These are phyloP conservation scores for Vaccinium vitisidaea DNA, from an alignment of 148 eudicot genomes.

Conservation along the genomic window DNA sequence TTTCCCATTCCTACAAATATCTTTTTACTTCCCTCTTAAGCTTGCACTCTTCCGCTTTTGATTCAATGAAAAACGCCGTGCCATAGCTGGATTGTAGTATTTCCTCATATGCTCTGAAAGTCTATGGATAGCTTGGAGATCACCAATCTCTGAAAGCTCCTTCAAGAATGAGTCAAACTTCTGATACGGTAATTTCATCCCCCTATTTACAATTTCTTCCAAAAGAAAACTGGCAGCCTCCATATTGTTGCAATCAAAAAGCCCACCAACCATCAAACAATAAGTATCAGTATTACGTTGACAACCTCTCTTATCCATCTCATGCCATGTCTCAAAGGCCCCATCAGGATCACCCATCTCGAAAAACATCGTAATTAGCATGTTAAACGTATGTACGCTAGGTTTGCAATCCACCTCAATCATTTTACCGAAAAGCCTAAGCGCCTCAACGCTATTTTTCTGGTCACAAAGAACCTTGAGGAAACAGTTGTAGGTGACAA, in stretches of 20 bases:
- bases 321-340: slow-evolving; percentile 76
- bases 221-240: slow-evolving; percentile 64
- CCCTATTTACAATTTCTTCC: slow-evolving; percentile 61
- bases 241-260: slow-evolving; percentile 48
- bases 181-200: slow-evolving; percentile 68
- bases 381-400: slow-evolving; percentile 86
- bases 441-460: slow-evolving; percentile 60
- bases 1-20: not conserved
- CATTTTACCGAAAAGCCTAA: slow-evolving; percentile 64
- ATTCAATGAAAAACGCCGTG: slow-evolving; percentile 64
- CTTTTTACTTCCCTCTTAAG: slow-evolving; percentile 54
- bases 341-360: slow-evolving; percentile 62
- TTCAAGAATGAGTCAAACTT: slow-evolving; percentile 71
- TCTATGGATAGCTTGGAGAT: slow-evolving; percentile 68
- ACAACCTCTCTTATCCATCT: slow-evolving; percentile 72
- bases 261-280: slow-evolving; percentile 90
- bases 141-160: slow-evolving; percentile 68
- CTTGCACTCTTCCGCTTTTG: slow-evolving; percentile 74
- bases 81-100: slow-evolving; percentile 86
- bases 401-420: slow-evolving; percentile 61
- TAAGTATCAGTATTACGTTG: slow-evolving; percentile 59
- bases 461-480: slow-evolving; percentile 89
- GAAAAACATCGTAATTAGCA: slow-evolving; percentile 77
- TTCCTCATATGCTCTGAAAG: slow-evolving; percentile 86
- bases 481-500: slow-evolving; percentile 90